phyloP scores from a whole-genome alignment of 2,329 filamentous ascomycete genomes.

The Neofusicoccum parvum region DNA sequence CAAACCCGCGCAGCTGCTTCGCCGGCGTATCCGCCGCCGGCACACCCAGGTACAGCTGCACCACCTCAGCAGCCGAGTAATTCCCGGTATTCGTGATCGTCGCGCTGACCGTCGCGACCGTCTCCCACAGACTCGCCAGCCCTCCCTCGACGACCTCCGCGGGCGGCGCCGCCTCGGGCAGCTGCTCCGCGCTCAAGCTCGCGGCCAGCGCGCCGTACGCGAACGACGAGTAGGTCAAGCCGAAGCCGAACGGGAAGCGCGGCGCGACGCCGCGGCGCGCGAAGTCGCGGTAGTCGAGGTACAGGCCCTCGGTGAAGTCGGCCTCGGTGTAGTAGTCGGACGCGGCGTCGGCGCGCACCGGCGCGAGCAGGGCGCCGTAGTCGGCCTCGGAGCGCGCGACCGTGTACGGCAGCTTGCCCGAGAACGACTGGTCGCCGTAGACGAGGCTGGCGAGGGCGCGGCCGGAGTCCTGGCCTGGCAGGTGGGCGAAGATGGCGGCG shows the following conservation, averaged over 20 bases:
- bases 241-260: conserved; percentile 41
- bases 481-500: conserved; percentile 42
- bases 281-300: conserved; percentile 58
- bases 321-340: conserved; percentile 35
- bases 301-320: conserved; percentile 54
- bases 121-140: conserved; percentile 33
- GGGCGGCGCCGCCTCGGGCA: conserved; percentile 23
- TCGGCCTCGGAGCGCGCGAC: conserved; percentile 37
- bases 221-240: conserved; percentile 46
- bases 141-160: neutral
- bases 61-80: conserved; percentile 39
- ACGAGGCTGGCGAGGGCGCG: conserved; percentile 48
- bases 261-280: conserved; percentile 37
- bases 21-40: conserved; percentile 35
- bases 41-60: conserved; percentile 42
- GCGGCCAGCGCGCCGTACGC: conserved; percentile 38
- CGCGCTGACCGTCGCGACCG: conserved; percentile 37
- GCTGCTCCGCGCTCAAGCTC: conserved; percentile 31
- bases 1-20: conserved; percentile 41
- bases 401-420: conserved; percentile 60
- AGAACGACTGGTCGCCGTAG: conserved; percentile 62
- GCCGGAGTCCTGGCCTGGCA: conserved; percentile 48
- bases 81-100: conserved; percentile 39
- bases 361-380: conserved; percentile 61
- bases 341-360: conserved; percentile 56